A percentile compares a stretch with the other conserved stretches of the same genome.
Evolutionary conservation across 2,329 filamentous ascomycete genomes (phyloP).

Genomic region (Aureobasidium melanogenum): DNA sequence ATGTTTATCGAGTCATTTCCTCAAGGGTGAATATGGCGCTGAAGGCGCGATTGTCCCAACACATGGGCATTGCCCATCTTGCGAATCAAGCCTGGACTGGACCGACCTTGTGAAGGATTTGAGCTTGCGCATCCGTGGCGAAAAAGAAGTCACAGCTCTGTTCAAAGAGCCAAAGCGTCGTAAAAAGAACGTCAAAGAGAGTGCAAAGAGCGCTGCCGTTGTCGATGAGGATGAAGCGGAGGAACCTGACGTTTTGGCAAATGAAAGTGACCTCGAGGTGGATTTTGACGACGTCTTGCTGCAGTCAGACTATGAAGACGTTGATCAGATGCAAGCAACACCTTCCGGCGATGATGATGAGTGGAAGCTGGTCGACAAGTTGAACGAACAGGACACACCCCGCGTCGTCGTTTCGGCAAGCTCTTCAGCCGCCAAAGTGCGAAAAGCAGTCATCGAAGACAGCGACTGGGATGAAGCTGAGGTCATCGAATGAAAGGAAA

Average conservation of each 20-base stretch:
- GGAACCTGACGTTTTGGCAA: not conserved
- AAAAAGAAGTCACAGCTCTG: slow-evolving; percentile 60
- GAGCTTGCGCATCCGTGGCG: slow-evolving; percentile 61
- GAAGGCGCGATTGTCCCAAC: slow-evolving; percentile 53
- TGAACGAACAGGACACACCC: slow-evolving; percentile 15
- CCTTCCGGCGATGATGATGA: not conserved
- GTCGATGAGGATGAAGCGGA: not conserved
- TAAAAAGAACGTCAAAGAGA: slow-evolving; percentile 16
- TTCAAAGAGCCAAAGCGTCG: slow-evolving; percentile 45
- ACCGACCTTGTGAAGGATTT: slow-evolving; percentile 72
- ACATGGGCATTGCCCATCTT: slow-evolving; percentile 62
- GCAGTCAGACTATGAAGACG: slow-evolving; percentile 3
- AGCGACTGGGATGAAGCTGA: slow-evolving; percentile 46
- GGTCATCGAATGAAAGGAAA: slow-evolving; percentile 21
- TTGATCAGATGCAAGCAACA: not conserved
- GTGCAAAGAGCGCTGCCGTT: not conserved
- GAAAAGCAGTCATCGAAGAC: slow-evolving; percentile 39
- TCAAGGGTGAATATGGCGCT: slow-evolving; percentile 31
- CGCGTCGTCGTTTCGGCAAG: not conserved
- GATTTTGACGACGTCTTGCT: slow-evolving; percentile 8
- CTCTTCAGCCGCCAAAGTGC: not conserved
- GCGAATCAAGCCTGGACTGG: slow-evolving; percentile 58
- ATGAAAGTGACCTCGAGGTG: not conserved
- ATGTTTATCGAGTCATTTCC: slow-evolving; percentile 46
- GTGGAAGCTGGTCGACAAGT: slow-evolving; percentile 5